Evolutionary conservation across 495 filamentous ascomycete species (phyloP).

Genomic region (Hypoxylon rickii): DNA sequence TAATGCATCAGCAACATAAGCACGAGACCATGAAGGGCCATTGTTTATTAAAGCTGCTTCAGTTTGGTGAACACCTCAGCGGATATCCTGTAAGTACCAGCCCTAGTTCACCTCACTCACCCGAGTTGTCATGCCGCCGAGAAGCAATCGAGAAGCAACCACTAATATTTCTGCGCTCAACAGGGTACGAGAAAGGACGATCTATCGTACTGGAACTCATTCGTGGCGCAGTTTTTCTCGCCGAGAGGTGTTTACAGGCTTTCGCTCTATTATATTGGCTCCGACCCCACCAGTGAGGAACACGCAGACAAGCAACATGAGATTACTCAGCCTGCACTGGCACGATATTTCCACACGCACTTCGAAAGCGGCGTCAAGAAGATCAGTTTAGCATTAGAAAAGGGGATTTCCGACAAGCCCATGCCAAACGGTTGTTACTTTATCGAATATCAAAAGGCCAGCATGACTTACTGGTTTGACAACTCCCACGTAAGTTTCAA

Average conservation of each 20-base stretch:
- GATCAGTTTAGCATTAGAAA: conserved; percentile 76
- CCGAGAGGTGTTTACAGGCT: conserved; percentile 69
- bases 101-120: not conserved
- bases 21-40: conserved; percentile 60
- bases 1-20: conserved; percentile 58
- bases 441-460: conserved; percentile 65
- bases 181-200: conserved; percentile 64
- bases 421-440: conserved; percentile 65
- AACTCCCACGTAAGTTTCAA: conserved; percentile 65
- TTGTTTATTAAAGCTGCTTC: conserved; percentile 65
- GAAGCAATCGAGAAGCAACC: not conserved
- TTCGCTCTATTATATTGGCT: conserved; percentile 51
- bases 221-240: conserved; percentile 79
- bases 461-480: conserved; percentile 74
- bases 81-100: conserved; percentile 59
- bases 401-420: conserved; percentile 58
- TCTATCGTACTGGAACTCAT: conserved; percentile 70
- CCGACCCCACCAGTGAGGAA: conserved; percentile 40
- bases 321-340: conserved; percentile 71
- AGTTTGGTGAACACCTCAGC: conserved; percentile 73
- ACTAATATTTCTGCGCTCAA: conserved; percentile 14
- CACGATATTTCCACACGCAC: conserved; percentile 80
- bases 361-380: conserved; percentile 80
- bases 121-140: not conserved
- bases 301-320: conserved; percentile 72